These are phyloP conservation scores for Bimuria novae-zelandiae DNA, from an alignment of 2,329 filamentous ascomycete species.

Conservation along the genomic window DNA sequence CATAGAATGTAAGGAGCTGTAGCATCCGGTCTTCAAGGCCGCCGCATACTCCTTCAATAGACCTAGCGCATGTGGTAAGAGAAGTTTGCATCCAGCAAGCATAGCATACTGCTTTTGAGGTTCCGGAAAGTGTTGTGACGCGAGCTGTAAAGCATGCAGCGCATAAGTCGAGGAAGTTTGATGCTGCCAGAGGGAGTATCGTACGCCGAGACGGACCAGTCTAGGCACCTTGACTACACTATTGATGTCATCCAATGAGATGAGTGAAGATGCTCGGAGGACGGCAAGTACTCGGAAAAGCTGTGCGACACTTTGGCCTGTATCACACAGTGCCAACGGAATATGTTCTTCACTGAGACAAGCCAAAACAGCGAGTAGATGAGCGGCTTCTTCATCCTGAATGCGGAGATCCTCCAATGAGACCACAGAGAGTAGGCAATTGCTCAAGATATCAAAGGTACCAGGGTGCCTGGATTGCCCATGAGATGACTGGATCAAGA, in stretches of 20 bases:
- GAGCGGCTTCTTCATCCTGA: no score
- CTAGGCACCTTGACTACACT: background rate
- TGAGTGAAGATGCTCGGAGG: background rate
- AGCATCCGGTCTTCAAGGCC: background rate
- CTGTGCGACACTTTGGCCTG: no score
- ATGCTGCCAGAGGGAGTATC: background rate
- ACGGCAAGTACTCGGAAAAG: background rate
- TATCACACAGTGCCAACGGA: no score
- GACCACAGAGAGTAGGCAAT: no score
- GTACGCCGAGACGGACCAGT: background rate
- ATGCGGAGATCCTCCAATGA: no score
- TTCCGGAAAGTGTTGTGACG: slow-evolving; percentile 2
- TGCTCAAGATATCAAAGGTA: no score
- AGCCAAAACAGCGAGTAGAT: no score
- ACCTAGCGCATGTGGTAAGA: slow-evolving; percentile 4
- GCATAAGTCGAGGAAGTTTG: background rate
- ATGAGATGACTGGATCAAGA: no score
- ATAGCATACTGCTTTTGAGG: slow-evolving; percentile 1
- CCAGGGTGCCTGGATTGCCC: no score
- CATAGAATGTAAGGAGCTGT: no score
- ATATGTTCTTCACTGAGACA: no score
- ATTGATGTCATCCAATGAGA: background rate
- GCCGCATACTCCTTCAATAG: background rate
- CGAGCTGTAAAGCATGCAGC: background rate
- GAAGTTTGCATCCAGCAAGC: background rate